These are phyloP conservation scores for Cladophialophora psammophila DNA, from an alignment of 2,329 filamentous ascomycete genomes.

Conservation along the genomic window DNA sequence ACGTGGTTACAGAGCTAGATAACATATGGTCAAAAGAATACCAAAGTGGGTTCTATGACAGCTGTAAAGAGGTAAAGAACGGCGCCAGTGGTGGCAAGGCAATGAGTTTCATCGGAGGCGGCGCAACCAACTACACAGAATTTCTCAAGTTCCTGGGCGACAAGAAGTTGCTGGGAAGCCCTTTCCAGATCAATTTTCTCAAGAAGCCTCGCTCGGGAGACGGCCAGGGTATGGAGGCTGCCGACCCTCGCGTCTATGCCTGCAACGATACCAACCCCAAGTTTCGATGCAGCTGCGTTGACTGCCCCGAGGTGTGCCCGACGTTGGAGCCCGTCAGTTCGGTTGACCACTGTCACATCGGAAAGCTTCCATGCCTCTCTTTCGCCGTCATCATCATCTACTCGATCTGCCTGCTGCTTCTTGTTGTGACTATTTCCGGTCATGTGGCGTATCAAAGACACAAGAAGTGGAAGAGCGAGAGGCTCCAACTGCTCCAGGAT, in stretches of 20 bases:
- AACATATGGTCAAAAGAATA: conserved; percentile 86
- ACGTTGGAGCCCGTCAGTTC: conserved; percentile 78
- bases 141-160: conserved; percentile 92
- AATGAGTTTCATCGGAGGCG: conserved; percentile 95
- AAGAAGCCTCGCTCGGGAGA: conserved; percentile 66
- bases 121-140: conserved; percentile 85
- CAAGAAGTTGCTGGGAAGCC: conserved; percentile 86
- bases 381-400: conserved; percentile 92
- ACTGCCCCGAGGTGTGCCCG: conserved; percentile 87
- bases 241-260: conserved; percentile 76
- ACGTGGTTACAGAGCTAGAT: conserved; percentile 85
- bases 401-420: conserved; percentile 72
- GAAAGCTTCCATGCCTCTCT: conserved; percentile 87
- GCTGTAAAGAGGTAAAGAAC: conserved; percentile 99
- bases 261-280: conserved; percentile 89
- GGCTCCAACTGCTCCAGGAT: conserved; percentile 86
- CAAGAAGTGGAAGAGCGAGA: conserved; percentile 76
- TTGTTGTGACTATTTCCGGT: conserved; percentile 72
- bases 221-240: conserved; percentile 70
- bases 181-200: conserved; percentile 94
- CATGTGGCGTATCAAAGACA: conserved; percentile 79
- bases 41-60: conserved; percentile 88
- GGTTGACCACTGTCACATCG: conserved; percentile 78
- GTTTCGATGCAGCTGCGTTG: conserved; percentile 91
- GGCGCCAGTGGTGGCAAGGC: conserved; percentile 91